Evolutionary conservation across 2,329 filamentous ascomycete species (phyloP).

Genomic region (Metarhizium guizhouense): DNA sequence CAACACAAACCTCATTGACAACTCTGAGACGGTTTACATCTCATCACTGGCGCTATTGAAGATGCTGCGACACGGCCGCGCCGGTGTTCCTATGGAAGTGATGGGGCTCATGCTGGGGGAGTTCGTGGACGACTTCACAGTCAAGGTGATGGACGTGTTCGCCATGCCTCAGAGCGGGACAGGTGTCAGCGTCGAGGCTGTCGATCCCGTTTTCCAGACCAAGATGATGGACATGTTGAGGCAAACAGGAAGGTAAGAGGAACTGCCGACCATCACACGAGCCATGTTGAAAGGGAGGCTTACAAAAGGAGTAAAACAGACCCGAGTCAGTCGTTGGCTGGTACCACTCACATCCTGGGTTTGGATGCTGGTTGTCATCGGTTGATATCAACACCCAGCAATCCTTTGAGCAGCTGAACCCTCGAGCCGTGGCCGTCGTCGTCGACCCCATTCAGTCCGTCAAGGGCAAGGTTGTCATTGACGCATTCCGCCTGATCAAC

Average conservation of each 20-base stretch:
- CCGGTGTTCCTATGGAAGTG: constrained; percentile 98
- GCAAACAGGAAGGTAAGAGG: constrained; percentile 80
- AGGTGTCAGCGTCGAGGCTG: constrained; percentile 94
- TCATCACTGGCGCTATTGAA: constrained; percentile 94
- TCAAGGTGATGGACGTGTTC: constrained; percentile 96
- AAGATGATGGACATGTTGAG: constrained; percentile 99
- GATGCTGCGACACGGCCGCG: constrained; percentile 96
- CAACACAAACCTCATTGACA: constrained; percentile 86
- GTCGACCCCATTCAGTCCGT: constrained; percentile 98
- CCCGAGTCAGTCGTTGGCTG: constrained; percentile 96
- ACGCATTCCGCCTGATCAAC: constrained; percentile 97
- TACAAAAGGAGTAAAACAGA: constrained; percentile 33
- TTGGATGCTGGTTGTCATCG: constrained; percentile 97
- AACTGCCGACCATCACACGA: constrained; percentile 6
- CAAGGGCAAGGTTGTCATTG: constrained; percentile 98
- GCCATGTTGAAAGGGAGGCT: constrained; percentile 8
- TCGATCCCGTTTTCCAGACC: constrained; percentile 97
- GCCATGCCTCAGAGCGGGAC: constrained; percentile 99
- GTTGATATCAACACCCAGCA: constrained; percentile 99
- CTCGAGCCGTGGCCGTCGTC: constrained; percentile 92
- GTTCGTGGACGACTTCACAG: constrained; percentile 98
- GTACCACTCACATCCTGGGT: constrained; percentile 99
- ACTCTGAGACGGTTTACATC: constrained; percentile 98
- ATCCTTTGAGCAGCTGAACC: constrained; percentile 97
- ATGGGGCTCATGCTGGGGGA: constrained; percentile 99